Conservation (phyloP, 345 rosid species). For the Eutrema yunnanense region DNA sequence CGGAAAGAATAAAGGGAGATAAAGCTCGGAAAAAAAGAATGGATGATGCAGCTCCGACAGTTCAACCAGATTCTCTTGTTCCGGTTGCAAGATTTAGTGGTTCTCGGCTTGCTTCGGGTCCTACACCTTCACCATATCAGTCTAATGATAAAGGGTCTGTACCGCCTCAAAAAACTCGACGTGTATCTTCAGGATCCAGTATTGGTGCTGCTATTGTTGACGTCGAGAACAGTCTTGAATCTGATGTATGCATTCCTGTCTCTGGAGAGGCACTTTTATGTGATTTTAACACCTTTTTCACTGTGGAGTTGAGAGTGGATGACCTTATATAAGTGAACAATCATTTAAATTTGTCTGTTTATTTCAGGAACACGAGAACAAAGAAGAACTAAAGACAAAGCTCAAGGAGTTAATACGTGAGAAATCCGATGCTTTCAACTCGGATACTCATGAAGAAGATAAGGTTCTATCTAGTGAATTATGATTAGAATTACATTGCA, state of each 20-base stretch:
- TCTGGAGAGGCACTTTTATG: constrained; percentile 25
- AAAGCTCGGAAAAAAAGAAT: constrained; percentile 63
- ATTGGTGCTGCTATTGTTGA: constrained; percentile 94
- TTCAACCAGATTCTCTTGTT: constrained; percentile 65
- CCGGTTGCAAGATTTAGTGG: constrained; percentile 75
- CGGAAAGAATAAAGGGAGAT: constrained; percentile 74
- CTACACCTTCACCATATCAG: constrained; percentile 75
- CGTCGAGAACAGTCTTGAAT: constrained; percentile 70
- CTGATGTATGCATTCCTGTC: constrained; percentile 77
- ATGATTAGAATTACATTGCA: neutral
- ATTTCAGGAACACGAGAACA: constrained; percentile 52
- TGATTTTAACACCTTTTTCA: neutral
- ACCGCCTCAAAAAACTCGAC: constrained; percentile 40
- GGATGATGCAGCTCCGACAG: constrained; percentile 74
- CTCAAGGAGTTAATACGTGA: constrained; percentile 71
- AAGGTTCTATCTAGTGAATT: constrained; percentile 45
- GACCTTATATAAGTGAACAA: neutral
- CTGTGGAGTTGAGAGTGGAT: constrained; percentile 22
- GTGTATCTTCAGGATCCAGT: constrained; percentile 58
- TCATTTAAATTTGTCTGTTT: neutral
- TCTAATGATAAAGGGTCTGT: constrained; percentile 26
- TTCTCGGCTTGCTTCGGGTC: constrained; percentile 89
- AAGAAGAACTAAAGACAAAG: constrained; percentile 66
- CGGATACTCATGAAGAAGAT: constrained; percentile 64
- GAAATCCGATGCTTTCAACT: constrained; percentile 78